phyloP scores from a whole-genome alignment of 306 rosid genomes.

The Delonix regia region DNA sequence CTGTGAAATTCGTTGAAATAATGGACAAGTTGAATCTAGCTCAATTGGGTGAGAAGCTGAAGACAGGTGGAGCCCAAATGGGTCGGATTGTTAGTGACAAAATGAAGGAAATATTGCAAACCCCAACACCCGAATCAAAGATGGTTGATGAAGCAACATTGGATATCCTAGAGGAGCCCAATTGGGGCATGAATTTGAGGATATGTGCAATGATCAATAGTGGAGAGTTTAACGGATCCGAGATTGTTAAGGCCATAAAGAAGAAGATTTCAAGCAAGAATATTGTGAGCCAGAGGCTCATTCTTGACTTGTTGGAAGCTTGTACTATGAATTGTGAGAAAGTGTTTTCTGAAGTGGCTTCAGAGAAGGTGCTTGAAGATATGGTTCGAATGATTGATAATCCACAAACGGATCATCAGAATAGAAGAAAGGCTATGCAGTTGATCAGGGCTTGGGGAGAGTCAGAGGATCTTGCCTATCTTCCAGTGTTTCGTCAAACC shows the following conservation, averaged over 20 bases:
- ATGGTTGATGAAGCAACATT: conserved; percentile 79
- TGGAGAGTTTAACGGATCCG: conserved; percentile 63
- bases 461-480: conserved; percentile 77
- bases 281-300: conserved; percentile 53
- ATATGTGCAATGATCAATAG: conserved; percentile 71
- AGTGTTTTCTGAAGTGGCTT: conserved; percentile 79
- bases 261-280: conserved; percentile 58
- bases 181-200: conserved; percentile 78
- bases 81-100: conserved; percentile 67
- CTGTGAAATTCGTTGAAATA: not conserved
- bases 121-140: conserved; percentile 74
- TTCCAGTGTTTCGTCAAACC: conserved; percentile 80
- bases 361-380: conserved; percentile 80
- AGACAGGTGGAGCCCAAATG: conserved; percentile 79
- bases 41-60: conserved; percentile 68
- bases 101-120: conserved; percentile 69
- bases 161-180: conserved; percentile 64
- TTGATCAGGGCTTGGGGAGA: conserved; percentile 86
- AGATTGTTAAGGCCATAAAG: conserved; percentile 66
- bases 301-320: conserved; percentile 73
- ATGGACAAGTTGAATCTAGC: conserved; percentile 72
- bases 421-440: conserved; percentile 56
- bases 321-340: conserved; percentile 79
- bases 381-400: conserved; percentile 61
- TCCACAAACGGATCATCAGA: conserved; percentile 38